These are phyloP conservation scores for Yamadazyma triangularis DNA, from an alignment of 1,139 yeast genomes.

Conservation along the genomic window DNA sequence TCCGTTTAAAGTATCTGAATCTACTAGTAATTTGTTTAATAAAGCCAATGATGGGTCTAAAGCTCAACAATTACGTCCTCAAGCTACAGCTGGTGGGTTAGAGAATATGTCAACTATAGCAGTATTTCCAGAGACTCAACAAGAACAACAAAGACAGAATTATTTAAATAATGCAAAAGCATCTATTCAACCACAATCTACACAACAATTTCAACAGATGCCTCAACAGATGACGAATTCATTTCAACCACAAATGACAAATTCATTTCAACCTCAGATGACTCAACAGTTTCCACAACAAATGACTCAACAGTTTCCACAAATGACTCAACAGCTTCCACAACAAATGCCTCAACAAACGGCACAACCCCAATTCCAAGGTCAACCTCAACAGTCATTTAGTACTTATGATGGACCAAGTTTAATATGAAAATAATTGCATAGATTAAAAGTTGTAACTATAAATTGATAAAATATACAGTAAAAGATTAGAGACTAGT, in stretches of 20 bases:
- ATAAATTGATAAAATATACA: slow-evolving; percentile 2
- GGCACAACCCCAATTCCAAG: slow-evolving; percentile 3
- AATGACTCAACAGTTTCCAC: slow-evolving; percentile 1
- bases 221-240: slow-evolving; percentile 3
- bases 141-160: slow-evolving; percentile 32
- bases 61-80: slow-evolving; percentile 32
- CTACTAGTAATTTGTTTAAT: slow-evolving; percentile 33
- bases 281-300: slow-evolving; percentile 9
- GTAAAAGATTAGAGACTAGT: too few species aligned
- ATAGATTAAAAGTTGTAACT: too few species aligned
- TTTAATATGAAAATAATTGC: too few species aligned
- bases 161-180: slow-evolving; percentile 30
- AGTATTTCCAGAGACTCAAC: slow-evolving; percentile 62
- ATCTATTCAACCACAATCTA: slow-evolving; percentile 7
- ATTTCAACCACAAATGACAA: slow-evolving; percentile 7
- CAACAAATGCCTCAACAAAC: slow-evolving; percentile 2
- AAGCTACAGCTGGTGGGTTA: slow-evolving; percentile 65
- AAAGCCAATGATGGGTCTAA: slow-evolving; percentile 17
- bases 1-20: slow-evolving; percentile 41
- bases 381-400: slow-evolving; percentile 7
- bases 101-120: slow-evolving; percentile 59
- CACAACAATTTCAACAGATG: slow-evolving; percentile 7
- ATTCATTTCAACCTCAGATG: slow-evolving; percentile 11
- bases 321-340: slow-evolving; percentile 7
- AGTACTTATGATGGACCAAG: slow-evolving; percentile 27